A percentile compares a stretch with the other conserved stretches of the same genome.
phyloP scores from a whole-genome alignment of 257 asterid genomes.

The Anisodus acutangulus region DNA sequence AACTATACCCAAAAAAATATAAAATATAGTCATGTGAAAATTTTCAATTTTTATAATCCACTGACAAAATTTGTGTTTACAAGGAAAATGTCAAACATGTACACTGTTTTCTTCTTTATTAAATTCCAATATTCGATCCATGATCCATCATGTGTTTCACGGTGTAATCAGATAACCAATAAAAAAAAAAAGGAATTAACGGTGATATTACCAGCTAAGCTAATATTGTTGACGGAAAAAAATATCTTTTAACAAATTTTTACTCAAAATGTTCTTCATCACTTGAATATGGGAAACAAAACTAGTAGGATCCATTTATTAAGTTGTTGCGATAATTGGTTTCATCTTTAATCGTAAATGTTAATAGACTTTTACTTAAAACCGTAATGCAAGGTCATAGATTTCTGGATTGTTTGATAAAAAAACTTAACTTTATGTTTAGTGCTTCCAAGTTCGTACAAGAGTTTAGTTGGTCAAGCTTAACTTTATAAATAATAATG shows the following conservation, averaged over 20 bases:
- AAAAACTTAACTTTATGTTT: too few relatives aligned
- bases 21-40: too few relatives aligned
- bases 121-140: neutral
- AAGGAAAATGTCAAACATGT: neutral
- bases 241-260: too few relatives aligned
- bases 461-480: neutral
- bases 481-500: neutral
- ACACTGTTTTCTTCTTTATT: neutral
- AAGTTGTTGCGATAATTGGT: neutral
- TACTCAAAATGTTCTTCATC: too few relatives aligned
- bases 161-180: neutral
- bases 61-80: neutral
- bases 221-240: too few relatives aligned
- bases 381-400: neutral
- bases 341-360: too few relatives aligned
- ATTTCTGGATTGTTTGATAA: neutral
- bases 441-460: neutral
- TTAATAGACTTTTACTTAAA: neutral
- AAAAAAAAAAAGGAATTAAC: too few relatives aligned
- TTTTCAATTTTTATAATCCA: neutral
- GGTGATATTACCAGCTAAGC: too few relatives aligned
- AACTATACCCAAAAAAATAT: too few relatives aligned
- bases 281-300: too few relatives aligned
- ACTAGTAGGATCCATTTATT: too few relatives aligned
- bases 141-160: constrained; percentile 14